Evolutionary conservation across 805 yeast species (phyloP).

Genomic region (Lipomyces anomalus): DNA sequence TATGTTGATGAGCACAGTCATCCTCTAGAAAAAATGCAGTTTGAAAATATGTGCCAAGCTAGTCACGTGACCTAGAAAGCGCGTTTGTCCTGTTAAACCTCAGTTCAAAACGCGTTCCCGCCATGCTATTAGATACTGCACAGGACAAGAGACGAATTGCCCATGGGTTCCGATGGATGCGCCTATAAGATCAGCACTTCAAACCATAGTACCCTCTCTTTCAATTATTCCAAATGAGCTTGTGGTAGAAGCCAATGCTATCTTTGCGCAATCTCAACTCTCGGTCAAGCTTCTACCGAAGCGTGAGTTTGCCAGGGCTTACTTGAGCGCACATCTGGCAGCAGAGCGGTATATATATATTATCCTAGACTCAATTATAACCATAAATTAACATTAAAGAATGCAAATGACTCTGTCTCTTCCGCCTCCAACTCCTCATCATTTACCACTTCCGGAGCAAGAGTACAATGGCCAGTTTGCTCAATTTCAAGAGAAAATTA

Average conservation of each 20-base stretch:
- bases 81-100: too few relatives aligned
- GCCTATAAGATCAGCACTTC: constrained; percentile 1
- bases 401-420: neutral
- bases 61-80: too few relatives aligned
- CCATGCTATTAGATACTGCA: too few relatives aligned
- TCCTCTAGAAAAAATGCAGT: too few relatives aligned
- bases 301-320: constrained; percentile 17
- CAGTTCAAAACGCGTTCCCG: too few relatives aligned
- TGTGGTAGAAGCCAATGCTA: neutral
- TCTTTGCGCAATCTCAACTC: constrained; percentile 9
- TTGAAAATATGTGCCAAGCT: too few relatives aligned
- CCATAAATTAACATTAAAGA: too few relatives aligned
- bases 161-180: constrained; percentile 5
- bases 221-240: constrained; percentile 9
- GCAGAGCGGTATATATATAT: constrained; percentile 3
- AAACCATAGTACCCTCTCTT: constrained; percentile 3
- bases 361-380: neutral
- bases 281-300: constrained; percentile 4
- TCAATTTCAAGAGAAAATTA: neutral
- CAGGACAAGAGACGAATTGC: too few relatives aligned
- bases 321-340: constrained; percentile 13
- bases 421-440: neutral
- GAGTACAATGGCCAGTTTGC: neutral
- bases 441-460: neutral
- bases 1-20: neutral